Conservation (phyloP, 148 eudicot genomes). For the Fagopyrum tataricum region DNA sequence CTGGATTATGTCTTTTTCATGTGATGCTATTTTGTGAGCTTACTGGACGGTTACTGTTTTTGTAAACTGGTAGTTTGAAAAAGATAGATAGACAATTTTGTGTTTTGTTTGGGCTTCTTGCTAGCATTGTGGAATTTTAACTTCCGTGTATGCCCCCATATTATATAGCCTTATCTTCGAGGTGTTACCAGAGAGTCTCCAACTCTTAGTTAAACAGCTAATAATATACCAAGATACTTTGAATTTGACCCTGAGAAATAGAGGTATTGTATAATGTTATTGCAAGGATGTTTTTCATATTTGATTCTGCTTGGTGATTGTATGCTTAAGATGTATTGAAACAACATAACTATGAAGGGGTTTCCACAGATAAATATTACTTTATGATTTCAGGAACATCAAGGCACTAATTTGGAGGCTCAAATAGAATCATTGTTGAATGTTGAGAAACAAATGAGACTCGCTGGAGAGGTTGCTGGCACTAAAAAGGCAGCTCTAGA, state of each 20-base stretch:
- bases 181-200: not conserved
- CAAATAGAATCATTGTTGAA: constrained; percentile 71
- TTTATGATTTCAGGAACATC: constrained; percentile 32
- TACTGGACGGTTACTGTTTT: no score
- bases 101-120: no score
- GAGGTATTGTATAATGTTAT: not conserved
- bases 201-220: not conserved
- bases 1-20: no score
- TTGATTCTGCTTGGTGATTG: not conserved
- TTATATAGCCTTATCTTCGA: not conserved
- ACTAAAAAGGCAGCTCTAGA: constrained; percentile 67
- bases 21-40: no score
- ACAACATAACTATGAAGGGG: not conserved
- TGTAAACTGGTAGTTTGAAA: no score
- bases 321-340: not conserved
- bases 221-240: not conserved
- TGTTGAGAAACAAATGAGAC: constrained; percentile 85
- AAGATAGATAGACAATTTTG: no score
- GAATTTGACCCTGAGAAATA: no score
- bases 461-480: constrained; percentile 68
- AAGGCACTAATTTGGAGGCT: constrained; percentile 45
- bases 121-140: not conserved
- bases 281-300: not conserved
- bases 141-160: not conserved
- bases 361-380: not conserved